Evolutionary conservation across 2,329 filamentous ascomycete species (phyloP).

Genomic region (Penicillium sp.): DNA sequence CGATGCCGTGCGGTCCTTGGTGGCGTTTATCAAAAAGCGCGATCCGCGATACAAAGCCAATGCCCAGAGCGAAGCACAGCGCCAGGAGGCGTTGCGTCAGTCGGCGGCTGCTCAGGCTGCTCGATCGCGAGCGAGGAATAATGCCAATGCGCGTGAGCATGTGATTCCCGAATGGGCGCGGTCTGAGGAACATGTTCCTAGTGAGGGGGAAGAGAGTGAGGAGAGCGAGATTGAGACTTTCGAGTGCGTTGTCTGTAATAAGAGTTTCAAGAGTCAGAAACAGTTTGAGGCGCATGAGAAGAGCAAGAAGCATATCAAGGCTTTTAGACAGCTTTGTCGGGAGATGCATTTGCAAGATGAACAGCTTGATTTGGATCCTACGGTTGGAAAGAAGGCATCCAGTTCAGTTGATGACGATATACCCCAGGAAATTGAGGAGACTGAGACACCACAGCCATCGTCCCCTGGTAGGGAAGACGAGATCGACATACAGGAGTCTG

Average conservation of each 20-base stretch:
- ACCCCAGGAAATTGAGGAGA: neutral
- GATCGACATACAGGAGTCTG: neutral
- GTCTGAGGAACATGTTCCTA: slow-evolving; percentile 55
- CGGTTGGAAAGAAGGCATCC: neutral
- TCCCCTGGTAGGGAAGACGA: neutral
- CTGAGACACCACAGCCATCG: neutral
- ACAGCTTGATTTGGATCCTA: slow-evolving; percentile 41
- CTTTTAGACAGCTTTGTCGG: slow-evolving; percentile 75
- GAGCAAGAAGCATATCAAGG: slow-evolving; percentile 94
- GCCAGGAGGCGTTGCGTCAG: slow-evolving; percentile 76
- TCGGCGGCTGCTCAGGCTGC: slow-evolving; percentile 84
- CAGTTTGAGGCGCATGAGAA: slow-evolving; percentile 91
- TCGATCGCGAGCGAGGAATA: slow-evolving; percentile 77
- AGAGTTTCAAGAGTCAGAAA: slow-evolving; percentile 83
- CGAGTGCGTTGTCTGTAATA: slow-evolving; percentile 67
- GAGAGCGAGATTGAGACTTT: slow-evolving; percentile 59
- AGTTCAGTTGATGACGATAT: neutral
- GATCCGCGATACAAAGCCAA: slow-evolving; percentile 84
- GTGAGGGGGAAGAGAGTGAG: slow-evolving; percentile 52
- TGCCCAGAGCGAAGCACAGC: slow-evolving; percentile 75
- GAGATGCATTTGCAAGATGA: slow-evolving; percentile 83
- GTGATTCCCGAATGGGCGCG: slow-evolving; percentile 77
- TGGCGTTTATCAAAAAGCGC: slow-evolving; percentile 86
- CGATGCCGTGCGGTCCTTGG: slow-evolving; percentile 82
- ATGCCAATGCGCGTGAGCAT: slow-evolving; percentile 68